Base-by-base conservation (phyloP, 2,329 filamentous ascomycete species). In the Ophiostoma ips region DNA sequence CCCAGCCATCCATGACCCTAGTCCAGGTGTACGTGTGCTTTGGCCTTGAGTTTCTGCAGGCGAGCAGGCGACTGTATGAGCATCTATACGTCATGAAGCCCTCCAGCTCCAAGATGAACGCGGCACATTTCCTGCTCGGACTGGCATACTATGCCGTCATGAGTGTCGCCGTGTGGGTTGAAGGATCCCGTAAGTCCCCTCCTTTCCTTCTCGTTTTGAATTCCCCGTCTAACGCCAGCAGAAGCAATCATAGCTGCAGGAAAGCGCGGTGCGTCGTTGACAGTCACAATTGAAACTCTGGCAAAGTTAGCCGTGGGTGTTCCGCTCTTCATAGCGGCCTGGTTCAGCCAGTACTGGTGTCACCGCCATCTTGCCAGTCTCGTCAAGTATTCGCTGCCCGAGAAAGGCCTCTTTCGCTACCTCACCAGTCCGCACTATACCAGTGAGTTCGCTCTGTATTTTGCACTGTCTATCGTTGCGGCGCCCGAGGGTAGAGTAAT, bases 351-450 rank as follows among this genome's bases (percentile, higher is more conserved):
- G 63, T 77, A 90, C 63, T 72, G 77, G 56, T 85, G 81, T 59
- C 86, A 90, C 61, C 67, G 67, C 50, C 72, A 89, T 58, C 73
- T 92, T 18, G 78, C 81, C 38, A 74, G 75, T 36, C 67, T 92
- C 53, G 77, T 79, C 61, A 90, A 88, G 61, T 96, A 98, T 65
- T 84, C 84, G 11, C 71, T 96, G 21, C 90, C 90, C 0, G 69
- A 74, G 2, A 74, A 83, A 53, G 81, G 82, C 3, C 67, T 84
- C 51, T 98, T 96, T 64, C 70, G 71, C 41, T 70, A 72, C 51
- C 65, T 94, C 19, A 67, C 95, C 36, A 94, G 85, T 58, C 88
- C 92, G 16, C 92, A 98, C 66, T 98, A 96, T 65, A 84, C 84
- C 3, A 87, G 83, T 60, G 92, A 96, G 67, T 89, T 86, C 61